Evolutionary conservation across 176 grass and related monocot genomes (phyloP), one percentile per base, ranked within the genome.

Genomic region (Lolium multiflorum): DNA sequence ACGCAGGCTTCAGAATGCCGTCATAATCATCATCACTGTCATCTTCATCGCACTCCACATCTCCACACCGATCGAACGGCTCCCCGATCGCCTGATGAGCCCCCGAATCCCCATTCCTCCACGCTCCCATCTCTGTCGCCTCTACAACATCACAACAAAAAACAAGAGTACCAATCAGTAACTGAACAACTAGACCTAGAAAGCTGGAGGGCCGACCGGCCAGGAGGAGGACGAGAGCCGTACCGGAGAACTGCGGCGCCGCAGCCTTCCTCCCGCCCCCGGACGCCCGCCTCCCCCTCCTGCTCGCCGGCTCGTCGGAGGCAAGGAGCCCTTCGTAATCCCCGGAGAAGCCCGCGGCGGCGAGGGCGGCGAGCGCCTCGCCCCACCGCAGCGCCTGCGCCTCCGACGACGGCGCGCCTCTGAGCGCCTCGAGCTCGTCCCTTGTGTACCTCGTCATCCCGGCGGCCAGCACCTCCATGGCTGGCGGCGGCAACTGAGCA

Each of bases 1-100:
- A 94, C 0, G 96, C 96, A 17, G 90, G 93, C 81, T 89, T 98
- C 57, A 91, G 64, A 84, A 98, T 94, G n/a, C 91, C 90, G 0
- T 88, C 78, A 50, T 89, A 90, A 20, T 89, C 92, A 89, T 94
- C 88, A 14, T 95, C 91, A 60, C 92, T 94, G 12, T 78, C 85
- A 31, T 90, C 87, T 5, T 95, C 85, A 24, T 95, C 91, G 61
- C 58, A 79, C 24, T 89, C 84, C 13, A 47, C 60, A 60, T 26
- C 28, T 84, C 56, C 91, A 82, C 16, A 83, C 39, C 87, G 78
- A 87, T 50, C 70, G 56, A 63, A 72, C 0, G 22, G 12, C 44
- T 88, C 88, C 28, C 70, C 82, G 18, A 66, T 26, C 70, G 61
- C 55, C 26, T 26, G 44, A 16, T 9, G 18, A 60, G 44, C 31